Evolutionary conservation across 2,329 filamentous ascomycete genomes (phyloP).

Genomic region (Mollisia scopiformis): DNA sequence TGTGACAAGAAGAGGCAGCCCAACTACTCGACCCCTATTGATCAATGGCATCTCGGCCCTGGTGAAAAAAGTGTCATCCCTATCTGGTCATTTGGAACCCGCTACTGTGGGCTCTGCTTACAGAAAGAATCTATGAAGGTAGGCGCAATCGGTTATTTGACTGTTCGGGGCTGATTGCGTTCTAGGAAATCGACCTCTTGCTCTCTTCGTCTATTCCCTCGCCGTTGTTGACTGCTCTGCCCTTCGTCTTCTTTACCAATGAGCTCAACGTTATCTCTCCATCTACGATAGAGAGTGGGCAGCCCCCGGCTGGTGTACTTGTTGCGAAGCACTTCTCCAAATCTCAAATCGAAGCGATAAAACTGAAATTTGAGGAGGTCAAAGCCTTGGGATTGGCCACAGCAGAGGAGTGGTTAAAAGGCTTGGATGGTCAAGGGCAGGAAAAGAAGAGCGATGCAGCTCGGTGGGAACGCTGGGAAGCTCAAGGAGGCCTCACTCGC

Average conservation of each 20-base stretch:
- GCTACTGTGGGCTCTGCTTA: constrained; percentile 70
- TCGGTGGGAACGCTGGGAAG: constrained; percentile 76
- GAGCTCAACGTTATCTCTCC: constrained; percentile 63
- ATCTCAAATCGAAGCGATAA: constrained; percentile 63
- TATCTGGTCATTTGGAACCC: constrained; percentile 73
- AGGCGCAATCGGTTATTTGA: constrained; percentile 33
- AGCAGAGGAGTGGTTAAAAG: constrained; percentile 79
- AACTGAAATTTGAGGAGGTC: constrained; percentile 64
- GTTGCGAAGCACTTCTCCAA: constrained; percentile 70
- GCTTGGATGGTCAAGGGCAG: constrained; percentile 66
- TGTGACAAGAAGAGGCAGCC: constrained; percentile 53
- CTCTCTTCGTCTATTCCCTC: constrained; percentile 63
- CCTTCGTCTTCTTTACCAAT: constrained; percentile 67
- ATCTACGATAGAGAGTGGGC: constrained; percentile 53
- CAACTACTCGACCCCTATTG: constrained; percentile 36
- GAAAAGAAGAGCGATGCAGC: constrained; percentile 61
- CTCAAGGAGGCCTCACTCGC: constrained; percentile 31
- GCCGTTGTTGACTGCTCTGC: constrained; percentile 67
- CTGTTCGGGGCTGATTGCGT: constrained; percentile 28
- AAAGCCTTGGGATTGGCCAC: constrained; percentile 68
- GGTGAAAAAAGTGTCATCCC: constrained; percentile 61
- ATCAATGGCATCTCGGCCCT: constrained; percentile 62
- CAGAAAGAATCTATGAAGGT: constrained; percentile 66
- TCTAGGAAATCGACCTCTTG: constrained; percentile 70
- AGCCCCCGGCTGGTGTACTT: constrained; percentile 49